Conservation (phyloP, 306 rosid genomes). For the Dalbergia cultrata region DNA sequence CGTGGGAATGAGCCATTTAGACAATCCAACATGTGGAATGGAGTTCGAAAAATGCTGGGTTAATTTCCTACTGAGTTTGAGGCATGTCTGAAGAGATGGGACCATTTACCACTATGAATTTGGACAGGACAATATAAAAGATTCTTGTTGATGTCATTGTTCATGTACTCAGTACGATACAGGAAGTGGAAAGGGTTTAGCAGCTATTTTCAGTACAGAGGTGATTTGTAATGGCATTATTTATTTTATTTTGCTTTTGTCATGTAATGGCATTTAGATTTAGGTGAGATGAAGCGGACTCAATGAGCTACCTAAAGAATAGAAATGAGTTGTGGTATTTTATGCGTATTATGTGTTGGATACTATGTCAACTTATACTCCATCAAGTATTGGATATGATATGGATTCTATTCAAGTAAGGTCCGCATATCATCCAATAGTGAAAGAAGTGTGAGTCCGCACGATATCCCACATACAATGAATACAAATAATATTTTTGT, state of each 20-base stretch:
- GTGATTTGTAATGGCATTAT: not conserved
- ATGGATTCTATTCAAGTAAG: too few species aligned
- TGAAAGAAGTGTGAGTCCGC: fast-evolving
- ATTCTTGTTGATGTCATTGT: not conserved
- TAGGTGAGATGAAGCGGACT: too few species aligned
- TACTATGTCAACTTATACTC: too few species aligned
- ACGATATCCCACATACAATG: too few species aligned
- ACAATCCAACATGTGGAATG: not conserved
- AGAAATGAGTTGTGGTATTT: fast-evolving
- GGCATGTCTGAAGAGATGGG: conserved; percentile 16
- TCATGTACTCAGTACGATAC: not conserved
- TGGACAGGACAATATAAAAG: not conserved
- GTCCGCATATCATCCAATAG: too few species aligned
- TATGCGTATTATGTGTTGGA: fast-evolving
- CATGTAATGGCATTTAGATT: too few species aligned
- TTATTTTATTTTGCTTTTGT: too few species aligned
- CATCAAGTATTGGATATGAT: too few species aligned
- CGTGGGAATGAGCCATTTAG: conserved; percentile 1
- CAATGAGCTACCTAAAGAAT: too few species aligned
- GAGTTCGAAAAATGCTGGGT: conserved; percentile 3
- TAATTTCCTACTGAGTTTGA: not conserved
- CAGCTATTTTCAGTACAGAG: not conserved
- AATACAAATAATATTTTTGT: fast-evolving
- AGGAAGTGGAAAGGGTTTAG: not conserved
- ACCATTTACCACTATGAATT: conserved; percentile 14